Conservation (phyloP, 179 eudicot species). For the Carnegiea gigantea region DNA sequence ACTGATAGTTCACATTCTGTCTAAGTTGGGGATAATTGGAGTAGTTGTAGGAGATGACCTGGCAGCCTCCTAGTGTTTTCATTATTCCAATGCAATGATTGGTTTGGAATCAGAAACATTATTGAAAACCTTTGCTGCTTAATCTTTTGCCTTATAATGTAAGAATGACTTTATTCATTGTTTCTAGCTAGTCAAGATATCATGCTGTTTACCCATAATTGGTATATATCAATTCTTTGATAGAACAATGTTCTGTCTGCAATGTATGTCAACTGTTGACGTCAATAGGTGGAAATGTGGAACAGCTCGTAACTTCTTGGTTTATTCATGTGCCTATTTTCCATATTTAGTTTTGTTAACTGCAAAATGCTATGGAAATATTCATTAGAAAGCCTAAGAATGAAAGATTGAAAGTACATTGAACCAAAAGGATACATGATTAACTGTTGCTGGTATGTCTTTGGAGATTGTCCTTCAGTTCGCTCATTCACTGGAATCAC, state of each 20-base stretch:
- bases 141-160: too few species aligned
- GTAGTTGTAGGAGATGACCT: not conserved
- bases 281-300: too few species aligned
- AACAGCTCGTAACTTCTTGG: too few species aligned
- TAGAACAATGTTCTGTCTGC: too few species aligned
- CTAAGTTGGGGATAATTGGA: not conserved
- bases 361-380: not conserved
- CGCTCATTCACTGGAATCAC: not conserved
- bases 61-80: not conserved
- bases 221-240: not conserved
- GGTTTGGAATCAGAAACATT: not conserved
- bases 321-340: too few species aligned
- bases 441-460: not conserved
- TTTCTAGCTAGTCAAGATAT: not conserved
- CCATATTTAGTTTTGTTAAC: too few species aligned
- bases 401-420: not conserved
- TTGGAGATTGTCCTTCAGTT: not conserved
- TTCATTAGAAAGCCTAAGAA: not conserved
- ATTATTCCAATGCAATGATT: not conserved
- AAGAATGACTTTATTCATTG: too few species aligned
- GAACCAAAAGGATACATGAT: not conserved
- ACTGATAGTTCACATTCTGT: not conserved
- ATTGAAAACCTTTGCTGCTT: not conserved
- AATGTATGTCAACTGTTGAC: too few species aligned
- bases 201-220: not conserved